A percentile compares a stretch with the other conserved stretches of the same genome.
Conservation (phyloP, 192 early-diverging fungal genomes). For the Linnemannia elongata region DNA sequence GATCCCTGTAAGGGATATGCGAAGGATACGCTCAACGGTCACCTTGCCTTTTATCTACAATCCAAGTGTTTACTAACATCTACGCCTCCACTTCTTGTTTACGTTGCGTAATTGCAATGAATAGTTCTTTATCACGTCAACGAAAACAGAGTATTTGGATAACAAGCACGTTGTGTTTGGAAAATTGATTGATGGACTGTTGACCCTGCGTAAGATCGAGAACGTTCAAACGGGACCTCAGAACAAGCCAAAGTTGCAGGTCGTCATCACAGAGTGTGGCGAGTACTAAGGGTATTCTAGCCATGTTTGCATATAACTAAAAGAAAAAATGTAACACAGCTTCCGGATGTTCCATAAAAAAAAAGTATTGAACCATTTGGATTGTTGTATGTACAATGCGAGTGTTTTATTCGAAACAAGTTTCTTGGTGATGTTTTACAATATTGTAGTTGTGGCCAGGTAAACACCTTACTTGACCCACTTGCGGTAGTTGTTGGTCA, state of each 20-base stretch:
- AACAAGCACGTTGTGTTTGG: constrained; percentile 94
- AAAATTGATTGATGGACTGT: constrained; percentile 84
- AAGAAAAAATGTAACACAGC: neutral
- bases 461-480: constrained; percentile 37
- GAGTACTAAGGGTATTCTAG: constrained; percentile 43
- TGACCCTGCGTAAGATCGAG: constrained; percentile 94
- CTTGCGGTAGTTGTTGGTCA: constrained; percentile 34
- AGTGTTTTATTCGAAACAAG: constrained; percentile 1
- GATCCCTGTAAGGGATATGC: neutral
- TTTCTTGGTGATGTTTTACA: neutral
- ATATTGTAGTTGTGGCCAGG: too few relatives aligned
- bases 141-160: constrained; percentile 88
- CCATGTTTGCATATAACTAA: neutral
- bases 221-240: constrained; percentile 91
- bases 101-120: neutral
- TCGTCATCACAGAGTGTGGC: constrained; percentile 78
- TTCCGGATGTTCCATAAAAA: neutral
- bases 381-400: constrained; percentile 1
- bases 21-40: neutral
- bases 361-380: neutral
- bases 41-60: neutral
- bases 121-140: constrained; percentile 95
- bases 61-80: neutral
- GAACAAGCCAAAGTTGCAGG: constrained; percentile 87
- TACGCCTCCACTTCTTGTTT: neutral